Conservation (phyloP, 495 filamentous ascomycete genomes). For the Podospora bellae-mahoneyi region DNA sequence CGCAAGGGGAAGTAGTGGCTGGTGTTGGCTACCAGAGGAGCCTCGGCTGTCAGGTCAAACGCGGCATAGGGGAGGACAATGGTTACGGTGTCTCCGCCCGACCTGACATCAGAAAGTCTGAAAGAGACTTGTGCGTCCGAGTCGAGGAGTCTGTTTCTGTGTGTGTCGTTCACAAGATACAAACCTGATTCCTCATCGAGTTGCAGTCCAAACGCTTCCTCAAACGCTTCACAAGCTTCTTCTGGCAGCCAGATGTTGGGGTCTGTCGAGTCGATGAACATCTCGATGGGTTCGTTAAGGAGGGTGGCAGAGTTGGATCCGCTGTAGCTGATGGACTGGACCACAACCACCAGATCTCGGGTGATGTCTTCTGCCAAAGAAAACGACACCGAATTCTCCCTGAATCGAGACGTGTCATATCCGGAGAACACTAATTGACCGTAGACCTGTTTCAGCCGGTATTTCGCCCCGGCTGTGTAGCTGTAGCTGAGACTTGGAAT, state of each 20-base stretch:
- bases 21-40: conserved; percentile 37
- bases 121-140: conserved; percentile 53
- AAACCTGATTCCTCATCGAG: conserved; percentile 43
- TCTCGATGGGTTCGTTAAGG: conserved; percentile 35
- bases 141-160: conserved; percentile 42
- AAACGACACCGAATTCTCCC: conserved; percentile 47
- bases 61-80: conserved; percentile 53
- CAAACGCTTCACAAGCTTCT: conserved; percentile 52
- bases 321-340: conserved; percentile 46
- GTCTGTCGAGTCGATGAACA: conserved; percentile 53
- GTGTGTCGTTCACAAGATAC: conserved; percentile 49
- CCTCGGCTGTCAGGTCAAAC: conserved; percentile 48
- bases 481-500: conserved; percentile 54
- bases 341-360: conserved; percentile 48
- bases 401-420: conserved; percentile 52
- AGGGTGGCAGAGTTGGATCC: conserved; percentile 31
- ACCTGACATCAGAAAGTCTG: conserved; percentile 41
- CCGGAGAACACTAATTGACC: conserved; percentile 57
- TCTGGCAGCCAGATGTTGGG: conserved; percentile 55
- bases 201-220: conserved; percentile 49
- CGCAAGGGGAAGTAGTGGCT: conserved; percentile 53
- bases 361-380: conserved; percentile 47
- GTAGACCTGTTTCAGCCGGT: conserved; percentile 51
- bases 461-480: conserved; percentile 56
- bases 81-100: conserved; percentile 42